Conservation (phyloP, 371 early-diverging fungal species). For the Rhizopus microsporus region DNA sequence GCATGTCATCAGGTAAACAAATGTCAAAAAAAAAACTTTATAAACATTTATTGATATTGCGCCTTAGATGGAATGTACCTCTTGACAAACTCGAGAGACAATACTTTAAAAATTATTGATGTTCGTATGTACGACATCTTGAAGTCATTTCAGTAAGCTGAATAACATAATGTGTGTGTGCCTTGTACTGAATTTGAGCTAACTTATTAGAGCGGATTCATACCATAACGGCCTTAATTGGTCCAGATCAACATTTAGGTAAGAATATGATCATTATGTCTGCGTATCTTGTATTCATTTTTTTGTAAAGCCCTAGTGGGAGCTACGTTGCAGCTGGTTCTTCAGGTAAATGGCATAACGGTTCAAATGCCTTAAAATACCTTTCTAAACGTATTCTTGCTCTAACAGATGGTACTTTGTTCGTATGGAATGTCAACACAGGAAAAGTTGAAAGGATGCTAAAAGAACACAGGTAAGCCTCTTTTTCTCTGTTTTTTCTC, state of each 20-base stretch:
- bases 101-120: conserved; percentile 85
- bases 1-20: conserved; percentile 66
- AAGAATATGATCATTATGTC: conserved; percentile 7
- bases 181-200: neutral
- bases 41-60: neutral
- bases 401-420: conserved; percentile 70
- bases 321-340: conserved; percentile 83
- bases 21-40: neutral
- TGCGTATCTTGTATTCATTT: conserved; percentile 6
- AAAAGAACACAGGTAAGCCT: conserved; percentile 56
- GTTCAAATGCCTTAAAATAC: neutral
- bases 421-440: conserved; percentile 72
- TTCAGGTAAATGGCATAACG: conserved; percentile 42
- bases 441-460: conserved; percentile 50
- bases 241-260: conserved; percentile 85
- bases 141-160: conserved; percentile 60
- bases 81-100: conserved; percentile 91
- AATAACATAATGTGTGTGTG: neutral
- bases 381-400: neutral
- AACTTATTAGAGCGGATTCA: conserved; percentile 61
- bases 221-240: conserved; percentile 87
- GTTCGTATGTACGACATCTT: conserved; percentile 75
- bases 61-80: conserved; percentile 65
- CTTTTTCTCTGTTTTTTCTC: conserved; percentile 3
- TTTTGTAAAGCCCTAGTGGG: conserved; percentile 76